Base-by-base conservation (phyloP, 805 yeast genomes). In the Cyberlindnera euphorbiiphila region DNA sequence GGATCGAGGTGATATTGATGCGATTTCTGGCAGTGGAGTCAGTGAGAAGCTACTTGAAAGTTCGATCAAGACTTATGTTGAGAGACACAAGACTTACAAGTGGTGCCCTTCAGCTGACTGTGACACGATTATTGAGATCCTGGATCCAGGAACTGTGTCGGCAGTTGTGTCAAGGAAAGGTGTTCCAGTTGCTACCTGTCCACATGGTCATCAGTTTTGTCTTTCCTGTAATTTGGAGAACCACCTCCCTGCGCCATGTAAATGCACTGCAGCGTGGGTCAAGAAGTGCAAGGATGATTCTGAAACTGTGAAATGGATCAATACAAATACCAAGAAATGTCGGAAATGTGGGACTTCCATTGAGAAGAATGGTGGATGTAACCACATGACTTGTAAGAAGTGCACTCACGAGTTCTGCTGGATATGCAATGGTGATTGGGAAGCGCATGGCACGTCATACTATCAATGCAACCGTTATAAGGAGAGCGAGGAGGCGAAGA, bases 311-410 rank as follows among this genome's bases (percentile, higher is more conserved):
- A 76, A 81, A 52, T 93, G 98, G 97, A 79, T 93, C 17, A 69
- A 77, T 4, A 78, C 83, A 4, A 81, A 91, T 57, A 87, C 98
- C 1, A 81, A 86, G 49, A 74, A 75, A 30, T 93, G 98, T 59
- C 95, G 96, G 0, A 75, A 76, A 53, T 93, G 98, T 64, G 64
- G 65, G 9, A 66, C 87, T 1, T 66, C 78, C 20, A 93, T 91
- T 45, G 97, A 93, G 56, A 88, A 91, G 53, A 84, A 84, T 56
- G 98, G 97, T 16, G 98, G 98, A 0, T 93, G 98, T 63, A 91
- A 91, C 61, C 98, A 93, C 62, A 91, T 93, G 96, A 72, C 78
- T 1, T 93, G 98, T 59, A 67, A 74, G 4, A 80, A 77, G 41
- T 93, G 98, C 59, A 55, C 59, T 10, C 62, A 75, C 57, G 85